A percentile compares a stretch with the other conserved stretches of the same genome.
phyloP scores from a whole-genome alignment of 345 rosid genomes.

The Citrus mangshanensis region DNA sequence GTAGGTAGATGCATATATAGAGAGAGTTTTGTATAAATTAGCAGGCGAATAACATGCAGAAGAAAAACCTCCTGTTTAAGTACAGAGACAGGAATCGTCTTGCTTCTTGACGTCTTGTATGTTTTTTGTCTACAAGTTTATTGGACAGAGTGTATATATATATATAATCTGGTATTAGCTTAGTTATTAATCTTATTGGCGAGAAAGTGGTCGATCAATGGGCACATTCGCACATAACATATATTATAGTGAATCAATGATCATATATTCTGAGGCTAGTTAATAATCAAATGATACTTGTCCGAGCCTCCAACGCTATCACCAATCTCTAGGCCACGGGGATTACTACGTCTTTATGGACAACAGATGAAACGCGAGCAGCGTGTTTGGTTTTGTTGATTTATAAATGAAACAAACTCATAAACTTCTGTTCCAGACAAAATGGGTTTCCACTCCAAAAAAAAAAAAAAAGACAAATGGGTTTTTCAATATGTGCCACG shows the following conservation, averaged over 20 bases:
- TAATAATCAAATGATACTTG: background rate
- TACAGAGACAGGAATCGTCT: background rate
- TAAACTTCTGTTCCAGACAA: background rate
- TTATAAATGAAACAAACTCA: background rate
- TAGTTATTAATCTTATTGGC: background rate
- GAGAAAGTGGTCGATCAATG: background rate
- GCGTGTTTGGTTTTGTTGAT: background rate
- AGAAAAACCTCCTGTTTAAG: background rate
- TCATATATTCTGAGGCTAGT: background rate
- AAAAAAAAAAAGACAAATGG: too few relatives aligned
- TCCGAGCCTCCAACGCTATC: slow-evolving; percentile 3
- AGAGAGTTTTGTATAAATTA: too few relatives aligned
- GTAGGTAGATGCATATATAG: background rate
- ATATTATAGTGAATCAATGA: background rate
- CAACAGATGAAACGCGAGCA: background rate
- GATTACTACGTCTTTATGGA: background rate
- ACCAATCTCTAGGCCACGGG: slow-evolving; percentile 19
- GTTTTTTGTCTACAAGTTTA: background rate
- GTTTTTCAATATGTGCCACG: too few relatives aligned
- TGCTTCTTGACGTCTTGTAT: background rate
- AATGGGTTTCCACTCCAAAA: background rate
- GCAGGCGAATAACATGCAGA: background rate
- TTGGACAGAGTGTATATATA: background rate
- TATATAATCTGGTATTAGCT: background rate
- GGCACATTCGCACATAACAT: background rate